These are phyloP conservation scores for Eucalyptus microcorys DNA, from an alignment of 345 rosid species.

Conservation along the genomic window DNA sequence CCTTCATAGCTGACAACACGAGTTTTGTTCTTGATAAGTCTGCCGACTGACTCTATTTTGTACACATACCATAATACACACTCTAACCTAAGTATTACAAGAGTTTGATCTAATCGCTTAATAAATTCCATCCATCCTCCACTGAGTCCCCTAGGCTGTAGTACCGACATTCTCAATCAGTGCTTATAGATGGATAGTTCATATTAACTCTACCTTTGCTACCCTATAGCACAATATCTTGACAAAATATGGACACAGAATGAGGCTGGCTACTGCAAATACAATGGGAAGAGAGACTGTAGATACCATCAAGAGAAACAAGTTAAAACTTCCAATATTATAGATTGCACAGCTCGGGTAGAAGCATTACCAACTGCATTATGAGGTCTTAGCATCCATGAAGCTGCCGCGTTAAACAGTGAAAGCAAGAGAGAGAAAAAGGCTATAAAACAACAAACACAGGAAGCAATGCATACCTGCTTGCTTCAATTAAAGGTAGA, in stretches of 20 bases:
- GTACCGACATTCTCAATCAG: neutral
- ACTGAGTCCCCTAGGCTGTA: neutral
- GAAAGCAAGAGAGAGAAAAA: neutral
- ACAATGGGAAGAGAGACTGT: neutral
- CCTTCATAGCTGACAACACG: neutral
- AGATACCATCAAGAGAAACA: neutral
- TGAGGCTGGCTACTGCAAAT: neutral
- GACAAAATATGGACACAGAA: neutral
- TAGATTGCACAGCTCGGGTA: neutral
- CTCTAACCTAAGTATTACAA: neutral
- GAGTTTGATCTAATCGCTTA: neutral
- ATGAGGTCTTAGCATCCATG: neutral
- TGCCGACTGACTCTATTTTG: neutral
- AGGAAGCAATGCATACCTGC: slow-evolving; percentile 13
- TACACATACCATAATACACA: neutral
- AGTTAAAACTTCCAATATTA: neutral
- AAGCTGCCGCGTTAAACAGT: neutral
- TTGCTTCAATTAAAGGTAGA: slow-evolving; percentile 35
- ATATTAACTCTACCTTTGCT: neutral
- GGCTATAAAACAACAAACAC: neutral
- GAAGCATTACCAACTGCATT: neutral
- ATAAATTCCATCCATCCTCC: neutral
- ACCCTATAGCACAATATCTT: neutral
- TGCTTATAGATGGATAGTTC: neutral
- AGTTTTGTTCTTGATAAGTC: neutral